A percentile compares a stretch with the other conserved stretches of the same genome.
These are phyloP conservation scores for Porphyrellus cyaneotinctus DNA, from an alignment of 768 basidiomycete species.

Conservation along the genomic window DNA sequence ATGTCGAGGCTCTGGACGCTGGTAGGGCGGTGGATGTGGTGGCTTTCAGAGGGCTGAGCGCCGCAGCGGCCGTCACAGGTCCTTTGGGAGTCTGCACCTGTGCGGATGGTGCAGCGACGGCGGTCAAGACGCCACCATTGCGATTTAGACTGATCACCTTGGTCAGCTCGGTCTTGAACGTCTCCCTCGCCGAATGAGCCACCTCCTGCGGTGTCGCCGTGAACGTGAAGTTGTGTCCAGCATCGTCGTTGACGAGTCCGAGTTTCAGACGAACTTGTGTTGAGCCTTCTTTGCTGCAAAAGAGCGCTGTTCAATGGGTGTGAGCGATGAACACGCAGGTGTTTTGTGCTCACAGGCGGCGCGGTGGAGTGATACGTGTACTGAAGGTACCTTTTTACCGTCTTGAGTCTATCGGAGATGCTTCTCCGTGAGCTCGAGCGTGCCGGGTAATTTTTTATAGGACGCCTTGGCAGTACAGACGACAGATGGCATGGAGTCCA, in stretches of 20 bases:
- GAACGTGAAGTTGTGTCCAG: conserved; percentile 81
- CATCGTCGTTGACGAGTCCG: conserved; percentile 61
- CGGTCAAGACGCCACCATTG: conserved; percentile 26
- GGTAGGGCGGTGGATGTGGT: conserved; percentile 30
- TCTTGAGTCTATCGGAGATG: conserved; percentile 80
- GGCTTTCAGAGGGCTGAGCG: conserved; percentile 21
- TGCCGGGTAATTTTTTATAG: conserved; percentile 79
- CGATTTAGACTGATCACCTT: conserved; percentile 74
- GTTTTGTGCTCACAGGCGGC: conserved; percentile 54
- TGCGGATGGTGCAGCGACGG: conserved; percentile 14
- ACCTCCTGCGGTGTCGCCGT: conserved; percentile 53
- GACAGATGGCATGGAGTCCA: not conserved
- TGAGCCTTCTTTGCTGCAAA: conserved; percentile 82
- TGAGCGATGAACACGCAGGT: conserved; percentile 4
- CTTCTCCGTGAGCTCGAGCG: conserved; percentile 68
- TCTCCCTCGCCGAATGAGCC: conserved; percentile 70
- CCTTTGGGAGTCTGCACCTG: conserved; percentile 24
- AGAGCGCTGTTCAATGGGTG: conserved; percentile 40
- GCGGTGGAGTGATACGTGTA: conserved; percentile 58
- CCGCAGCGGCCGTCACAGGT: conserved; percentile 15
- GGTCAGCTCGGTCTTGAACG: conserved; percentile 77
- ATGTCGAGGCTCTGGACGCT: conserved; percentile 44
- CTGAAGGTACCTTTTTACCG: conserved; percentile 58
- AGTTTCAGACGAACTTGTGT: conserved; percentile 77
- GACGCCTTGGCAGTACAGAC: conserved; percentile 59